Evolutionary conservation across 805 yeast genomes (phyloP).

Genomic region (Saccharomycopsis sp.): DNA sequence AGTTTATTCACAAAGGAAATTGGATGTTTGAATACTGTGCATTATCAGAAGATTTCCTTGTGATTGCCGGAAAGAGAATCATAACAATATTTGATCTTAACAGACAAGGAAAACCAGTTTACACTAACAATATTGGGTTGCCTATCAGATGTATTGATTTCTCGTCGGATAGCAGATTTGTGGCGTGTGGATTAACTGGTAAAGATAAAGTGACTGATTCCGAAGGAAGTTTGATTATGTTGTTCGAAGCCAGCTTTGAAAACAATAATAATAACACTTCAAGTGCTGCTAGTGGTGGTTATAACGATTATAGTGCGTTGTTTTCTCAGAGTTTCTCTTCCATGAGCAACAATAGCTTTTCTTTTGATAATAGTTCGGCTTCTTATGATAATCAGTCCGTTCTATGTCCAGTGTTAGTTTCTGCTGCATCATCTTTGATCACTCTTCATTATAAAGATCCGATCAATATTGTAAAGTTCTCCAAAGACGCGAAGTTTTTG

Average conservation of each 20-base stretch:
- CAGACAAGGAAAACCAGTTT: slow-evolving; percentile 52
- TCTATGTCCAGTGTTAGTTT: neutral
- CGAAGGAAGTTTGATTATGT: neutral
- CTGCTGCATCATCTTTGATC: slow-evolving; percentile 39
- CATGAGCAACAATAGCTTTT: neutral
- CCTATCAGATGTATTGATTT: slow-evolving; percentile 74
- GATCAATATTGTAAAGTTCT: slow-evolving; percentile 63
- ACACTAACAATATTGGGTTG: slow-evolving; percentile 57
- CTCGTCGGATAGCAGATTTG: slow-evolving; percentile 51
- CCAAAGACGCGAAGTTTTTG: slow-evolving; percentile 49
- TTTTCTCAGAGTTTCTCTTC: neutral
- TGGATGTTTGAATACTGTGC: slow-evolving; percentile 2
- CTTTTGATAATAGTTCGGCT: too few species aligned
- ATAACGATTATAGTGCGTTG: neutral
- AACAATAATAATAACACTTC: neutral
- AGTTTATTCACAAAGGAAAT: slow-evolving; percentile 24
- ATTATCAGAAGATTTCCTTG: slow-evolving; percentile 33
- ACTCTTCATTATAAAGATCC: slow-evolving; percentile 84
- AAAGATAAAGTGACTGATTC: slow-evolving; percentile 38
- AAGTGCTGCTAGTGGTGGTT: neutral
- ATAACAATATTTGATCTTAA: slow-evolving; percentile 57
- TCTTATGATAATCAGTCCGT: neutral
- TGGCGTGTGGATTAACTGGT: slow-evolving; percentile 79
- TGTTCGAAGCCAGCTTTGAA: neutral
- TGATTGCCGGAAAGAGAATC: slow-evolving; percentile 64